Evolutionary conservation across 495 filamentous ascomycete species (phyloP), one percentile per base, ranked within the genome.

Genomic region (Lepraria neglecta): DNA sequence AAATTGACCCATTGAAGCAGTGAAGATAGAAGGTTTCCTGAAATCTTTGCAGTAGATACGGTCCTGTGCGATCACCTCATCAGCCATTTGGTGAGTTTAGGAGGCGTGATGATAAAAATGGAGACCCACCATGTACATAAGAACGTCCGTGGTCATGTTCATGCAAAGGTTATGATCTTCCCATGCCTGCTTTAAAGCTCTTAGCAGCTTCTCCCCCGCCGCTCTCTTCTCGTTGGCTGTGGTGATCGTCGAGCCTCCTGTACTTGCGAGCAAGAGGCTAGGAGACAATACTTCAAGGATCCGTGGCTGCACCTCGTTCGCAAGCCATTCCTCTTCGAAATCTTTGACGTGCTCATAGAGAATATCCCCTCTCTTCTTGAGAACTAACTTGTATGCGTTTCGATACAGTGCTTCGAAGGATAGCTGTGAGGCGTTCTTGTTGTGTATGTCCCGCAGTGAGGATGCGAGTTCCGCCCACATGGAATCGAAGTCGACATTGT

Each of bases 381-480:
- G 74, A 0, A 97, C 92, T n/a, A 97, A 87, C 72, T 89, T 89
- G 73, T 99, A 99, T n/a, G 89, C 89, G 53, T 88, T 89, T 43
- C 95, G 89, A 74, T 99, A 99, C 0, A 97, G 82, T 61, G 92
- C 87, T 74, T 99, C 95, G 74, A 96, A 99, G 1, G 92, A 96
- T 4, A 99, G 81, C 4, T 79, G 73, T 12, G 91, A 95, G 58
- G 90, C 91, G 71, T 97, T 92, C 71, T 95, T 92, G 19, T 82
- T 90, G 72, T 97, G 90, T 44, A 99, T 97, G 68, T 95, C 88
- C 56, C 71, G 77, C 28, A 97, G 78, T 10, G 94, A 90, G 5
- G 82, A 77, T 1, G 82, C 77, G 3, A 99, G 80, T 12, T 83
- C 79, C 0, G 76, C 74, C 95, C 95, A 99, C 56, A 84, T 86